phyloP scores from a whole-genome alignment of 1,284 basidiomycete species.

The Taiwanofungus camphoratus region DNA sequence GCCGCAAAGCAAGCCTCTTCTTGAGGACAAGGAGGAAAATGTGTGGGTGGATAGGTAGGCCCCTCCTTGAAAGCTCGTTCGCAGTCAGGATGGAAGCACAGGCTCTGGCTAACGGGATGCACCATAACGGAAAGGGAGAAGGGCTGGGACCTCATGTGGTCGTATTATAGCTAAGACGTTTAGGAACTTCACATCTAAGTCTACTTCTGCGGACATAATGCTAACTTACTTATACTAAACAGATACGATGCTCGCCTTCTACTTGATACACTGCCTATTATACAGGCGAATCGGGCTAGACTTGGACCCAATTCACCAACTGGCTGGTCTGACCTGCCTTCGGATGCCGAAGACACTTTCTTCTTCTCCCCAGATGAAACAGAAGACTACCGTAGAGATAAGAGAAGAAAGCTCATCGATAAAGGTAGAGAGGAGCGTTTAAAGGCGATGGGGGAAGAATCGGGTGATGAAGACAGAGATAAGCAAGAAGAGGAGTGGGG shows the following conservation, averaged over 20 bases:
- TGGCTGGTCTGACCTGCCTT: constrained; percentile 79
- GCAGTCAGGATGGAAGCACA: constrained; percentile 13
- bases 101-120: neutral
- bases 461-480: constrained; percentile 29
- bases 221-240: constrained; percentile 14
- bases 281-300: constrained; percentile 6
- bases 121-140: no score
- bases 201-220: constrained; percentile 6
- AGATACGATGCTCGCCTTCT: constrained; percentile 81
- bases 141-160: neutral
- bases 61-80: constrained; percentile 9
- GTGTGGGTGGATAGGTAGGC: constrained; percentile 65
- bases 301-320: constrained; percentile 38
- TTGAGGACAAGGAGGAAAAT: constrained; percentile 13
- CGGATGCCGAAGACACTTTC: constrained; percentile 78
- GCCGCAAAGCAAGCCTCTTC: neutral
- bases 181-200: constrained; percentile 9
- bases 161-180: neutral
- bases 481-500: constrained; percentile 54
- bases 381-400: constrained; percentile 59
- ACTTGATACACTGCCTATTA: constrained; percentile 42
- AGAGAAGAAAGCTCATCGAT: constrained; percentile 60
- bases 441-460: constrained; percentile 43
- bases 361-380: constrained; percentile 64
- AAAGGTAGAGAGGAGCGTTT: constrained; percentile 57